phyloP scores from a whole-genome alignment of 2,329 filamentous ascomycete species.

The Proliferodiscus dingleyae region DNA sequence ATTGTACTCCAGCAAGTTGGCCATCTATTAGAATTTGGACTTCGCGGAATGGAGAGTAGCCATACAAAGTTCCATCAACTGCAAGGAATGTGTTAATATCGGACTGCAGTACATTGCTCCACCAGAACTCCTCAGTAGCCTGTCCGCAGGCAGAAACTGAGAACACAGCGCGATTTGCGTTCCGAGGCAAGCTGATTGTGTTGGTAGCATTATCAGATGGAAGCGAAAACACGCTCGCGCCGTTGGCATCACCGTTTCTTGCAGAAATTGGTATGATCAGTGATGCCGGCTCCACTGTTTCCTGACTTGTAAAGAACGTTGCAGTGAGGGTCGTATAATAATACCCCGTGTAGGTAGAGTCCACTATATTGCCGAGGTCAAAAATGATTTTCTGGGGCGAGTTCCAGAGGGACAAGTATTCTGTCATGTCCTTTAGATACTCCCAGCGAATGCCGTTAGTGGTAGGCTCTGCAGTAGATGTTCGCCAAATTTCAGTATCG shows the following conservation, averaged over 20 bases:
- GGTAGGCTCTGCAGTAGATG: slow-evolving; percentile 76
- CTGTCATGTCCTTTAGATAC: slow-evolving; percentile 74
- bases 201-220: slow-evolving; percentile 58
- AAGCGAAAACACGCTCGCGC: slow-evolving; percentile 62
- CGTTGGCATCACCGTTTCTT: slow-evolving; percentile 42
- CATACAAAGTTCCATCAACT: slow-evolving; percentile 54
- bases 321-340: slow-evolving; percentile 73
- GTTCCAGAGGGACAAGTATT: slow-evolving; percentile 64
- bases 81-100: slow-evolving; percentile 54
- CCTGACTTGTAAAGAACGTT: slow-evolving; percentile 57
- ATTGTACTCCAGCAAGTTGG: slow-evolving; percentile 66
- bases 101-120: slow-evolving; percentile 66
- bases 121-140: slow-evolving; percentile 78
- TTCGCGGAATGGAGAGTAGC: slow-evolving; percentile 71
- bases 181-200: slow-evolving; percentile 58
- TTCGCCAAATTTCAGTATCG: slow-evolving; percentile 77
- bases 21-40: slow-evolving; percentile 73
- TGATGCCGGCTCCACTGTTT: slow-evolving; percentile 49
- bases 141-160: slow-evolving; percentile 76
- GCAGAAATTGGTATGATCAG: slow-evolving; percentile 64
- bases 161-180: slow-evolving; percentile 65
- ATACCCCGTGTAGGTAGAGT: slow-evolving; percentile 64
- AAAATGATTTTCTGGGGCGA: slow-evolving; percentile 70
- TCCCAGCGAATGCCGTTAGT: slow-evolving; percentile 66
- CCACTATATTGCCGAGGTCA: slow-evolving; percentile 70